These are phyloP conservation scores for Candida bentonensis DNA, from an alignment of 805 yeast genomes.

Conservation along the genomic window DNA sequence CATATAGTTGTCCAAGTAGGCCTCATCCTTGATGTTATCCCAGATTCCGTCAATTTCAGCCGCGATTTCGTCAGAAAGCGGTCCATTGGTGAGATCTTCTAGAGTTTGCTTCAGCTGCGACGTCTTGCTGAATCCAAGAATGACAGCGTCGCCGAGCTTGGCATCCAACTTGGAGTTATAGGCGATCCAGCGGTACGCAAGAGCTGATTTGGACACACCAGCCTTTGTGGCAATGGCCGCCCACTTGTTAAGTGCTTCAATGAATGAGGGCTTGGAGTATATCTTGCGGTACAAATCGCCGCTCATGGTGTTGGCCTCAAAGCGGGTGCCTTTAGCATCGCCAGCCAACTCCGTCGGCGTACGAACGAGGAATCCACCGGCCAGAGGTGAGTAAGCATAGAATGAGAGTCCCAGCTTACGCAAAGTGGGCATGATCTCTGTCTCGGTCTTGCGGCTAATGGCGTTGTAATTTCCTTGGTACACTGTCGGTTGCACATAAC, in stretches of 20 bases:
- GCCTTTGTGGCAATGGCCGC: conserved; percentile 9
- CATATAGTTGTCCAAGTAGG: conserved; percentile 13
- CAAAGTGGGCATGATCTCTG: conserved; percentile 15
- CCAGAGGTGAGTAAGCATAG: conserved; percentile 17
- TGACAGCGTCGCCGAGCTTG: conserved; percentile 13
- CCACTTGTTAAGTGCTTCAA: conserved; percentile 13
- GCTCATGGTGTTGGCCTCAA: conserved; percentile 4
- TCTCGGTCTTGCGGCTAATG: conserved; percentile 14
- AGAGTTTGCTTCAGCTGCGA: conserved; percentile 13
- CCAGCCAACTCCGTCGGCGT: conserved; percentile 6
- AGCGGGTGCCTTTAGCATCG: conserved; percentile 10
- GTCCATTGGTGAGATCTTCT: conserved; percentile 12
- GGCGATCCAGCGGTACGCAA: conserved; percentile 16
- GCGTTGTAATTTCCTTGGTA: conserved; percentile 20
- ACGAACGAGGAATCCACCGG: conserved; percentile 15
- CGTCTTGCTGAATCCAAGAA: conserved; percentile 12
- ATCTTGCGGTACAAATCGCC: conserved; percentile 12
- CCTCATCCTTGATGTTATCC: conserved; percentile 12
- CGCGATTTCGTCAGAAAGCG: conserved; percentile 12
- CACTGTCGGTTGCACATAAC: conserved; percentile 17
- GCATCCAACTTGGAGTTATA: conserved; percentile 10
- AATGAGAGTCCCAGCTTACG: conserved; percentile 11
- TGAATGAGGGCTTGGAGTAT: conserved; percentile 11
- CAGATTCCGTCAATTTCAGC: conserved; percentile 14
- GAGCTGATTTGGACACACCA: conserved; percentile 9